phyloP scores from a whole-genome alignment of 148 eudicot genomes.

The Nepenthes gracilis region DNA sequence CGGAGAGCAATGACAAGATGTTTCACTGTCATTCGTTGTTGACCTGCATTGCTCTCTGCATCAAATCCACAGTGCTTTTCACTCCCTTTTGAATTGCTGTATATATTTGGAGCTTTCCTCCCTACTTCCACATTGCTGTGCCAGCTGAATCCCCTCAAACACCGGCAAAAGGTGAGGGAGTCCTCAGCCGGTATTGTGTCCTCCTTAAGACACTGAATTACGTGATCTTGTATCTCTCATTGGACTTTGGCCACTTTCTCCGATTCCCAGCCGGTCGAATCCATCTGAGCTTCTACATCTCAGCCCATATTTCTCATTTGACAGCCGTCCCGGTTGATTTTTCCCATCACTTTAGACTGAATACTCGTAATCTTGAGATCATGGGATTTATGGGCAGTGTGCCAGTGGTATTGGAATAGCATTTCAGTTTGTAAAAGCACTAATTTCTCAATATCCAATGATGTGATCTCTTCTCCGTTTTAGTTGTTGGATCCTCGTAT shows the following conservation, averaged over 20 bases:
- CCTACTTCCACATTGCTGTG: constrained; percentile 4
- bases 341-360: background rate
- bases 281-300: background rate
- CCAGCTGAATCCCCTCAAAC: constrained; percentile 1
- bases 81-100: constrained; percentile 3
- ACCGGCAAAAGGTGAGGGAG: constrained; percentile 4
- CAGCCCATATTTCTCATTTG: background rate
- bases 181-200: no score
- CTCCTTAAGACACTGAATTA: no score
- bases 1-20: no score
- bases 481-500: background rate
- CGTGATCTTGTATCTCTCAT: background rate
- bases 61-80: constrained; percentile 5
- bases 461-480: background rate
- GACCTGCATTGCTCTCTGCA: constrained; percentile 25
- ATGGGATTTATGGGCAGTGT: background rate
- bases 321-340: background rate
- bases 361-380: background rate
- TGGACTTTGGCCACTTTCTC: background rate
- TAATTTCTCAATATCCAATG: background rate
- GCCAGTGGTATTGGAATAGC: background rate
- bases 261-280: background rate
- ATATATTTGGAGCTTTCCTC: constrained; percentile 33
- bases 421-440: background rate
- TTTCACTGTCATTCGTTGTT: constrained; percentile 2